Conservation (phyloP, 768 basidiomycete species). For the Pleurotus sapidus region DNA sequence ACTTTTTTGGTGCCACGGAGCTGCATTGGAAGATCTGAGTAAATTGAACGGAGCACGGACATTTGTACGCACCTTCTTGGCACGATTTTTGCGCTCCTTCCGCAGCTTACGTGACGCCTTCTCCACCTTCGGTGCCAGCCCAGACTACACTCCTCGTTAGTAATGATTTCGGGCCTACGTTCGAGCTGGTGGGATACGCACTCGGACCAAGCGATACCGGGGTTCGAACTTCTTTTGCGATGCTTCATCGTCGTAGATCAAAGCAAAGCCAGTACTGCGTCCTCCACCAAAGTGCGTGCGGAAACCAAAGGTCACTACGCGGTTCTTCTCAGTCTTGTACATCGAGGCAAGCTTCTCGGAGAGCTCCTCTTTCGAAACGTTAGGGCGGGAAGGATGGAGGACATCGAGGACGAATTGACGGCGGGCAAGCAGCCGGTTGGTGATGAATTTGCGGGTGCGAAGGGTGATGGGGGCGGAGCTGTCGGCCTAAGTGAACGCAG, state of each 20-base stretch:
- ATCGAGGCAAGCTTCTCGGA: conserved; percentile 87
- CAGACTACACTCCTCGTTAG: conserved; percentile 43
- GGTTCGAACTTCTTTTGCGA: conserved; percentile 98
- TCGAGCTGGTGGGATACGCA: conserved; percentile 38
- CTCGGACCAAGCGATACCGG: conserved; percentile 90
- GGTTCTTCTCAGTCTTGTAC: conserved; percentile 91
- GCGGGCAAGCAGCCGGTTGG: conserved; percentile 94
- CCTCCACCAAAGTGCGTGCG: conserved; percentile 98
- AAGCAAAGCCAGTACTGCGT: conserved; percentile 92
- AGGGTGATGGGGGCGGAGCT: conserved; percentile 85
- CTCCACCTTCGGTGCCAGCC: conserved; percentile 73
- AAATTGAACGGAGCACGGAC: neutral
- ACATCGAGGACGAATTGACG: conserved; percentile 96
- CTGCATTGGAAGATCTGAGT: conserved; percentile 34
- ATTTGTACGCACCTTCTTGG: conserved; percentile 81
- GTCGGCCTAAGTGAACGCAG: conserved; percentile 55
- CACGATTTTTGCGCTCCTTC: conserved; percentile 99
- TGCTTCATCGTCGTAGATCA: conserved; percentile 96
- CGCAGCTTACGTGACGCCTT: conserved; percentile 95
- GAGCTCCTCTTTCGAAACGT: conserved; percentile 90
- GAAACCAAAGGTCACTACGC: conserved; percentile 93
- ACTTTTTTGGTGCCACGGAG: conserved; percentile 93
- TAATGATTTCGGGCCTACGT: neutral
- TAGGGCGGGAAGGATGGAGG: conserved; percentile 93
- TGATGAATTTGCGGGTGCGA: conserved; percentile 98